Conservation (phyloP, 2,329 filamentous ascomycete species). For the Colletotrichum coccodes region DNA sequence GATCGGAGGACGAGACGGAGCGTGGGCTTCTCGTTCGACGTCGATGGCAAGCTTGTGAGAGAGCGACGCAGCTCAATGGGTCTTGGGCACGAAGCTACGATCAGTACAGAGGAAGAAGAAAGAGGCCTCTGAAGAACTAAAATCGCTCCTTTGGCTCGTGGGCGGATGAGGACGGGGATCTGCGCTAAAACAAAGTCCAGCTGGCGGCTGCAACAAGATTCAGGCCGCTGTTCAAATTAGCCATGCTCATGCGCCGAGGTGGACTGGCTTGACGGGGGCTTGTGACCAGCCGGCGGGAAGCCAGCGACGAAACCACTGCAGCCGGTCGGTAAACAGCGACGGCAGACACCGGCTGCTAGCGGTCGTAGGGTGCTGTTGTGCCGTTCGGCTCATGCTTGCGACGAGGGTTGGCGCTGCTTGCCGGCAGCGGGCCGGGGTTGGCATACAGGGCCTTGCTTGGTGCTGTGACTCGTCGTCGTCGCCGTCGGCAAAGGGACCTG, state of each 20-base stretch:
- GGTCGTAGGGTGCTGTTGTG: neutral
- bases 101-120: neutral
- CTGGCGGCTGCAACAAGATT: neutral
- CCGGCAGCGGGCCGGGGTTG: neutral
- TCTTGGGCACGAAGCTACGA: neutral
- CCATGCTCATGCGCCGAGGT: slow-evolving; percentile 30
- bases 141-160: neutral
- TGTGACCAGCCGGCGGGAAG: neutral
- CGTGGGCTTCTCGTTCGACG: slow-evolving; percentile 23
- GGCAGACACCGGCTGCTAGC: neutral
- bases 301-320: neutral
- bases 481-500: neutral
- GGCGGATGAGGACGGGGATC: neutral
- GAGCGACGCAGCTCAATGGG: neutral
- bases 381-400: slow-evolving; percentile 5
- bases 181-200: neutral
- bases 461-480: neutral
- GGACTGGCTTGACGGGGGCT: slow-evolving; percentile 4
- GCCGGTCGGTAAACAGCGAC: neutral
- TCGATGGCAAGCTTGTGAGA: slow-evolving; percentile 10
- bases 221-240: slow-evolving; percentile 18
- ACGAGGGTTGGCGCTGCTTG: neutral
- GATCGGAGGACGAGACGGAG: slow-evolving; percentile 24
- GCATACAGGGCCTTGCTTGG: neutral
- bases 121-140: neutral